Evolutionary conservation across 2,329 filamentous ascomycete species (phyloP), one percentile per base, ranked within the genome.

Genomic region (Ceratocystis ficicola): DNA sequence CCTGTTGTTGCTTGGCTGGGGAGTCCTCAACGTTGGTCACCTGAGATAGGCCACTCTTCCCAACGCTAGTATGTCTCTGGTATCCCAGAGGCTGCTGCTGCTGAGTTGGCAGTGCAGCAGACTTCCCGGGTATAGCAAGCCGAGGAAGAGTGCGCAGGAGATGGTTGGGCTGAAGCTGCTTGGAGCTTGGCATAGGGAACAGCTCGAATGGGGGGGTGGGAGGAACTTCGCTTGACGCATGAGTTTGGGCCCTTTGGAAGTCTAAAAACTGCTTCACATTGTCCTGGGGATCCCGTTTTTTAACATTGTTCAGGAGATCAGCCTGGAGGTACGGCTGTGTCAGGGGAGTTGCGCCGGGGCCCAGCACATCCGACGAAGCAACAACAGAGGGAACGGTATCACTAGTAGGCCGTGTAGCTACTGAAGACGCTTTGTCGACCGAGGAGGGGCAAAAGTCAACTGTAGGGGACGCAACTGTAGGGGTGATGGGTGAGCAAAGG

Each of bases 241-340:
- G 71, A 44, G 71, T 70, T 65, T 83, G 80, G 73, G 74, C 69
- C 46, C 88, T 86, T 74, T 97, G 93, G 73, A 96, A 92, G 72
- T 84, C 84, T 64, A 97, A 82, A 76, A 96, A 97, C 70, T 95
- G 90, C 72, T 89, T 86, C 44, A 97, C 90, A 71, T 93, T 95
- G 76, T 96, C 92, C 74, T 95, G 92, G 5, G 92, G 89, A 72
- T 96, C 91, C 64, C 88, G 83, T 20, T 80, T 79, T 72, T 88
- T 81, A 41, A 96, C 73, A 69, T 81, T 84, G 67, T 85, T 84
- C 17, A 96, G 84, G 52, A 81, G 82, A 62, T 87, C 84, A 73
- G 91, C 86, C 71, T 91, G 86, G 46, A 96, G 82, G 20, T 36
- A 62, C 69, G 86, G 83, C 67, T 83, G 81, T 68, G 92, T 80